Percentiles rank a stretch among this genome's conserved stretches.
Evolutionary conservation across 306 rosid genomes (phyloP).

Genomic region (Glycine latifolia): DNA sequence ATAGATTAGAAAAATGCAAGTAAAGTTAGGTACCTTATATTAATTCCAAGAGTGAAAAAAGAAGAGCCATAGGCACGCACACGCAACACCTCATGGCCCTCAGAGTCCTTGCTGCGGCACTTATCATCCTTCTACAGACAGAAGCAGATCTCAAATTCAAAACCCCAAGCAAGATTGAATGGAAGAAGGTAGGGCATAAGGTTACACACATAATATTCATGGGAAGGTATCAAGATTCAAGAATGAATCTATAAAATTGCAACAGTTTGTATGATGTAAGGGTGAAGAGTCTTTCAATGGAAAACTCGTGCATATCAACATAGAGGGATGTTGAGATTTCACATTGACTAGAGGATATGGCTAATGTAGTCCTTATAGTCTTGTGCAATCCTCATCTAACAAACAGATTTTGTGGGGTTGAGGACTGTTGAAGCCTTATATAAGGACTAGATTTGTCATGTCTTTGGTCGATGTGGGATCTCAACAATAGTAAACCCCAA

Average conservation of each 20-base stretch:
- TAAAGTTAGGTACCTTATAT: constrained; percentile 73
- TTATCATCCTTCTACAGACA: constrained; percentile 69
- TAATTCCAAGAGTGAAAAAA: constrained; percentile 85
- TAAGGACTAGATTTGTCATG: background rate
- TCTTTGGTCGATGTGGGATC: background rate
- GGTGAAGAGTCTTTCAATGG: constrained; percentile 1
- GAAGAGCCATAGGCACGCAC: constrained; percentile 95
- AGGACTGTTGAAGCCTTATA: background rate
- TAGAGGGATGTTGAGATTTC: background rate
- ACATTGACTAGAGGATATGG: background rate
- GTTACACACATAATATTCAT: constrained; percentile 17
- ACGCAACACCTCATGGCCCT: constrained; percentile 77
- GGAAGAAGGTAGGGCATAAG: constrained; percentile 28
- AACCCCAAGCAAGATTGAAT: constrained; percentile 31
- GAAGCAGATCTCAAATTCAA: constrained; percentile 44
- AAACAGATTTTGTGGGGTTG: background rate
- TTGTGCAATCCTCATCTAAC: background rate
- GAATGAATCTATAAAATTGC: constrained; percentile 26
- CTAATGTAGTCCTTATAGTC: background rate
- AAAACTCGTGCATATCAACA: constrained; percentile 13
- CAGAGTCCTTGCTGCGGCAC: constrained; percentile 60
- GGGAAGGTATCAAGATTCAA: background rate
- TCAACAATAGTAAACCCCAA: constrained; percentile 1
- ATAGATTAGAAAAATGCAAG: constrained; percentile 4
- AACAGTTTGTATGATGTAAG: constrained; percentile 28